Base-by-base conservation (phyloP, 2,329 filamentous ascomycete species). In the Xylaria sp. region DNA sequence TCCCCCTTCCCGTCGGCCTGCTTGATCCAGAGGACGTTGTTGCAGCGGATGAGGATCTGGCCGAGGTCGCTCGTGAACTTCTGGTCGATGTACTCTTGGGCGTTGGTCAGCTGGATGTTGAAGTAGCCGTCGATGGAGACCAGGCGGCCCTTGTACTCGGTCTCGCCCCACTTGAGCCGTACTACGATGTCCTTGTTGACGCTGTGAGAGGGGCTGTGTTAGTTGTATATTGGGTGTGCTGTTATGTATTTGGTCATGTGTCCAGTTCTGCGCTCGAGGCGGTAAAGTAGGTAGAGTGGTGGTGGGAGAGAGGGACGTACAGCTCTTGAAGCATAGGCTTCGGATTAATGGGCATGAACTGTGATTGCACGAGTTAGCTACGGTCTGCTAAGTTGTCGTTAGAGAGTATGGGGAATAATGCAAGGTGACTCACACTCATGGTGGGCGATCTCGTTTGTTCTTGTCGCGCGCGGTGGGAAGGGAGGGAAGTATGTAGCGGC, bases 91-190 rank as follows among this genome's bases (percentile, higher is more conserved):
- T 90, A 97, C 79, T 99, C 95, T 80, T 97, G 92, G 54, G 94
- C 94, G 72, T 90, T 89, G 69, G 89, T 88, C 67, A 99, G 86
- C 81, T 98, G 93, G 68, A 99, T 89, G 82, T 99, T 99, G 94
- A 99, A 98, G 83, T 99, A 99, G 75, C 91, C 93, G 82, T 99
- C 95, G 75, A 96, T 92, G 72, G 91, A 94, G 75, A 97, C 91
- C 66, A 99, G 87, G 69, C 87, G 87, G 76, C 95, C 95, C 78
- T 94, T 96, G 86, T 99, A 99, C 79, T 99, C 95, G 63, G 92
- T 95, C 79, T 97, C 90, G 72, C 92, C 93, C 95, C 95, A 99
- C 86, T 99, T 99, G 68, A 99, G 86, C 72, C 94, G 92, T 67
- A 99, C 91, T 67, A 94, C 84, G 74, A 99, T 89, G 74, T 94